A percentile compares a stretch with the other conserved stretches of the same genome.
These are phyloP conservation scores for Fistulinella prunicolor DNA, from an alignment of 768 basidiomycete genomes.

Conservation along the genomic window DNA sequence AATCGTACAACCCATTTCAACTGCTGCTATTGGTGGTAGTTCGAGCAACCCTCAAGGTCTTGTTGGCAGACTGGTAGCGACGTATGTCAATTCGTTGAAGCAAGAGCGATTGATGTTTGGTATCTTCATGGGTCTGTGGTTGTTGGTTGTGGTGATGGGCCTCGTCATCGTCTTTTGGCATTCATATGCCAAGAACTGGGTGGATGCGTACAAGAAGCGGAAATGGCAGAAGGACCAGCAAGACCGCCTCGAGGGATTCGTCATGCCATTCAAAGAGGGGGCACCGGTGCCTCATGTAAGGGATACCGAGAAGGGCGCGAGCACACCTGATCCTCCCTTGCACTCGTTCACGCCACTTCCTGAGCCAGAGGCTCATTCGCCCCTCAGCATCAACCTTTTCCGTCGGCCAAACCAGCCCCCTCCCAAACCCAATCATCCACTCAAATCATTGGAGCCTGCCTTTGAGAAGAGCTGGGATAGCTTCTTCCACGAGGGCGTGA, in stretches of 20 bases:
- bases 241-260: slow-evolving; percentile 44
- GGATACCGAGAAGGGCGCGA: slow-evolving; percentile 25
- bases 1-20: slow-evolving; percentile 73
- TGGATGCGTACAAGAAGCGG: slow-evolving; percentile 46
- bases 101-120: slow-evolving; percentile 83
- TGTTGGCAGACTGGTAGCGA: slow-evolving; percentile 66
- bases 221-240: slow-evolving; percentile 54
- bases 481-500: slow-evolving; percentile 36
- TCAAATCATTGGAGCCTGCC: slow-evolving; percentile 27
- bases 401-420: slow-evolving; percentile 36
- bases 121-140: slow-evolving; percentile 84
- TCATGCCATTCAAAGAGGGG: slow-evolving; percentile 22
- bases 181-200: slow-evolving; percentile 49
- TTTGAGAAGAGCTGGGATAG: slow-evolving; percentile 45
- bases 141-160: slow-evolving; percentile 78
- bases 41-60: slow-evolving; percentile 54
- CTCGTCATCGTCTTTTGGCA: slow-evolving; percentile 70
- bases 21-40: slow-evolving; percentile 71
- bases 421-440: slow-evolving; percentile 22
- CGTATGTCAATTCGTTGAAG: slow-evolving; percentile 69
- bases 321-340: slow-evolving; percentile 27
- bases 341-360: slow-evolving; percentile 53
- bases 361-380: slow-evolving; percentile 37
- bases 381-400: slow-evolving; percentile 35
- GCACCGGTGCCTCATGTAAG: slow-evolving; percentile 16